Base-by-base conservation (phyloP, 495 filamentous ascomycete genomes). In the Daldinia bambusicola region DNA sequence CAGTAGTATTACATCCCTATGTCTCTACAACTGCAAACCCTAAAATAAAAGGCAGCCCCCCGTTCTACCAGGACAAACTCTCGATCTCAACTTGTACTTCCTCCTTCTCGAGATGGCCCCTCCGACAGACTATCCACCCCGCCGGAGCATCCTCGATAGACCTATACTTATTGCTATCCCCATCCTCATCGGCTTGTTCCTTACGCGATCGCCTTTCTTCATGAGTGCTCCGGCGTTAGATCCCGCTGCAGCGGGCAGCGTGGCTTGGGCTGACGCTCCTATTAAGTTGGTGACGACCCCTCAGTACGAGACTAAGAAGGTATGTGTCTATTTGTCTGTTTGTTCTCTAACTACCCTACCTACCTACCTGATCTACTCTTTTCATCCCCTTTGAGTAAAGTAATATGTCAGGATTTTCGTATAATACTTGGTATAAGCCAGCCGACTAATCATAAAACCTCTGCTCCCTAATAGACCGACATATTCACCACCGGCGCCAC, bases 401-500 rank as follows among this genome's bases (percentile, higher is more conserved):
- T n/a, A n/a, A n/a, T n/a, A n/a, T n/a, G n/a, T n/a, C n/a, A n/a
- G n/a, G n/a, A n/a, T n/a, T n/a, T n/a, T n/a, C n/a, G n/a, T n/a
- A n/a, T n/a, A n/a, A n/a, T n/a, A n/a, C n/a, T n/a, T n/a, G n/a
- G n/a, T n/a, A n/a, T n/a, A n/a, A n/a, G n/a, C n/a, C n/a, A n/a
- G n/a, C n/a, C n/a, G n/a, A n/a, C n/a, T n/a, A n/a, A n/a, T n/a
- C n/a, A n/a, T n/a, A n/a, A n/a, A 37, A n/a, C 16, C 32, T 22
- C 18, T 8, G 2, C 50, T 14, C 9, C 50, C 13, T 53, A 12
- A 34, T 37, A 83, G 83, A 82, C 81, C 41, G 83, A 85, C 69
- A 75, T 85, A 69, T 85, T 85, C 72, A 83, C 82, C 4, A 80
- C 81, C 2, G 83, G 83, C 32, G 85, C 87, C 5, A 86, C 86